Base-by-base conservation (phyloP, 257 asterid species). In the Ehretia macrophylla region DNA sequence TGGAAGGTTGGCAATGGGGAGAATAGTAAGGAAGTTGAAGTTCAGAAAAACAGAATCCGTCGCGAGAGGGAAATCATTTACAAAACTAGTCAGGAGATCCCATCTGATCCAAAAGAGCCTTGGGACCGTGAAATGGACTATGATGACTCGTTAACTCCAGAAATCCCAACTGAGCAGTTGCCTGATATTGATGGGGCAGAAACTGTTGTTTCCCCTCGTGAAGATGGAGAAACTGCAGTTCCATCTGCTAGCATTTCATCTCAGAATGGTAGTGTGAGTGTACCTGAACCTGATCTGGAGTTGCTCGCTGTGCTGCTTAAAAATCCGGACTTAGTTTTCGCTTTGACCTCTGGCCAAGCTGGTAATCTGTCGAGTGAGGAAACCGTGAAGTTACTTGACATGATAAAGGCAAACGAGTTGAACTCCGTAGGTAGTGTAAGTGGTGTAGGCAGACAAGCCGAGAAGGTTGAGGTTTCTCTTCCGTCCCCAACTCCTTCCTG, bases 401-500 rank as follows among this genome's bases (percentile, higher is more conserved):
- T 80, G 86, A 83, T 93, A 64, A 93, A 85, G 77, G 71, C 86
- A 8, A 71, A 83, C 19, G 95, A 87, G 57, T 66, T 42, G 60
- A 62, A 57, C 66, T 77, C 80, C 57, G 74, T 66, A 59, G 62
- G 72, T 74, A 75, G 53, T 72, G 64, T 77, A 64, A 74, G 82
- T 63, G 81, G 68, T 70, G 56, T 78, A 59, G 71, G 69, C 22
- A 77, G 77, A 66, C 73, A 68, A 37, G 72, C 65, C 40, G 66
- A 48, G 74, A 77, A 62, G 62, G 92, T 81, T 69, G 95, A 80
- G 88, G 94, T 93, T 76, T 87, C 97, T 45, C 87, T 93, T 60
- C 99, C 99, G 23, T 93, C 97, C 60, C 99, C 96, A 20, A 93
- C 99, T 57, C 99, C 96, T 67, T 86, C 97, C 55, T 77, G 75